Evolutionary conservation across 345 rosid species (phyloP).

Genomic region (Eucalyptus grandis): DNA sequence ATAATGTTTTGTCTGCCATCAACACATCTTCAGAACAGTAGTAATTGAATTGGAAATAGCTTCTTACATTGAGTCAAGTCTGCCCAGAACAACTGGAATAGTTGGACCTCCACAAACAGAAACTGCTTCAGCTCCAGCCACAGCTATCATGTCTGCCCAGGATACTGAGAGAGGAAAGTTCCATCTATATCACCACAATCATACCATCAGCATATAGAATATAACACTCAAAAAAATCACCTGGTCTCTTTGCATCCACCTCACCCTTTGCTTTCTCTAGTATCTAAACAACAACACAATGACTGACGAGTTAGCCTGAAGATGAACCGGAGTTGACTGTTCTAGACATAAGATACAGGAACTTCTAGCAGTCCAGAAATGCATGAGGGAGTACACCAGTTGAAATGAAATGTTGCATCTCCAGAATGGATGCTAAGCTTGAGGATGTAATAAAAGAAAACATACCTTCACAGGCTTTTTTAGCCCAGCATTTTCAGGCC

Average conservation of each 20-base stretch:
- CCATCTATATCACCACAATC: background rate
- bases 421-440: background rate
- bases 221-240: conserved; percentile 15
- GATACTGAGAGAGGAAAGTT: conserved; percentile 46
- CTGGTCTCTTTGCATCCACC: conserved; percentile 52
- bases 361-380: background rate
- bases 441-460: background rate
- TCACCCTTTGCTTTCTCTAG: conserved; percentile 72
- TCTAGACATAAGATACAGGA: background rate
- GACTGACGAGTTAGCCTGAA: conserved; percentile 16
- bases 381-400: background rate
- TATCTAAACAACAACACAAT: conserved; percentile 41
- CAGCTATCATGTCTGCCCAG: conserved; percentile 93
- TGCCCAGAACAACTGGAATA: conserved; percentile 57
- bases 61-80: conserved; percentile 67
- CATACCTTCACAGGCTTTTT: conserved; percentile 68
- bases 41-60: background rate
- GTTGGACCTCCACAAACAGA: conserved; percentile 87
- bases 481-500: conserved; percentile 88
- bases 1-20: background rate
- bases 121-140: conserved; percentile 90
- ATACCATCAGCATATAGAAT: background rate
- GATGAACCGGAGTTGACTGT: background rate
- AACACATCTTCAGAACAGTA: background rate
- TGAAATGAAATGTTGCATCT: background rate